Percentiles rank a stretch among this genome's conserved stretches.
Evolutionary conservation across 2,329 filamentous ascomycete species (phyloP).

Genomic region (Aureobasidium vineae): DNA sequence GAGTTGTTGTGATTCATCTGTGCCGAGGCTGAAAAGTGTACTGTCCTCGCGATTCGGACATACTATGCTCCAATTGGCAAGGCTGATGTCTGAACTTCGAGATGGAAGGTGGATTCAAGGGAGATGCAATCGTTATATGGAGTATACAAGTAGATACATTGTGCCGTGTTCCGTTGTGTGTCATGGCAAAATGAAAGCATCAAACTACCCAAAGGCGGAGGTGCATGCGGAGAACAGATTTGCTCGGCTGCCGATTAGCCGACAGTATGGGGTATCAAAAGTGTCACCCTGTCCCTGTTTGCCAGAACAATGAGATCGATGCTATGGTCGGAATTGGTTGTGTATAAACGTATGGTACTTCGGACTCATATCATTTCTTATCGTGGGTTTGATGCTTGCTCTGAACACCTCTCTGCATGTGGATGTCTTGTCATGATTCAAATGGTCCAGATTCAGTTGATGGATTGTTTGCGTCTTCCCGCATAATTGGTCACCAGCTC

Average conservation of each 20-base stretch:
- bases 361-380: too few species aligned
- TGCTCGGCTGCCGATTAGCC: constrained; percentile 10
- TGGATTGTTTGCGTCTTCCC: too few species aligned
- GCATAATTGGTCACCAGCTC: too few species aligned
- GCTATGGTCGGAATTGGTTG: too few species aligned
- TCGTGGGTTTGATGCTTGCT: too few species aligned
- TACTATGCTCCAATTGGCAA: not conserved
- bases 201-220: constrained; percentile 11
- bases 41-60: not conserved
- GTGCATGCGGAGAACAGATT: constrained; percentile 7
- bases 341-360: too few species aligned
- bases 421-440: too few species aligned
- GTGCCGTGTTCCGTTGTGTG: constrained; percentile 13
- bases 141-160: not conserved
- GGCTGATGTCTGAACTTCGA: not conserved
- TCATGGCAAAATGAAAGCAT: not conserved
- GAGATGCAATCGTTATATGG: not conserved
- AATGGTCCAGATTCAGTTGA: too few species aligned
- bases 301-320: not conserved
- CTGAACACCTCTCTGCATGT: too few species aligned
- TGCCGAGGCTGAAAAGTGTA: not conserved
- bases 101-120: not conserved
- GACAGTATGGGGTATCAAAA: not conserved
- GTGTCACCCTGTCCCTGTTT: not conserved
- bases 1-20: constrained; percentile 18